A percentile compares a stretch with the other conserved stretches of the same genome.
Evolutionary conservation across 1,284 basidiomycete genomes (phyloP).

Genomic region (Boletellus deceptivus): DNA sequence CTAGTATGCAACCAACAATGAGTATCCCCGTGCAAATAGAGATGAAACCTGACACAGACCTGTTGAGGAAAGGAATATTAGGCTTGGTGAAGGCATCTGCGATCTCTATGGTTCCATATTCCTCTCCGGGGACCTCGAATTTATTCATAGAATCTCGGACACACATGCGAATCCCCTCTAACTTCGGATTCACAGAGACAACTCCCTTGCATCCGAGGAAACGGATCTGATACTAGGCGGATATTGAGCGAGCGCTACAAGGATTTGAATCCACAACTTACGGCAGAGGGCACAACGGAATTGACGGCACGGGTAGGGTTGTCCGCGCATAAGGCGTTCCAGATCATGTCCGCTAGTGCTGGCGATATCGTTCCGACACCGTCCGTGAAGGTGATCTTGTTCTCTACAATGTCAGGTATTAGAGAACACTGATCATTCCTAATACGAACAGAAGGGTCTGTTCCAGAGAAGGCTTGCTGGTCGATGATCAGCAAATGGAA

Average conservation of each 20-base stretch:
- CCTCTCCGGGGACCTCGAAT: slow-evolving; percentile 51
- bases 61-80: slow-evolving; percentile 59
- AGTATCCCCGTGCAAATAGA: neutral
- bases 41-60: slow-evolving; percentile 38
- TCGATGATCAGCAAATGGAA: slow-evolving; percentile 7
- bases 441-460: slow-evolving; percentile 66
- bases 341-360: slow-evolving; percentile 56
- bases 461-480: slow-evolving; percentile 76
- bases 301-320: slow-evolving; percentile 37
- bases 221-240: slow-evolving; percentile 65
- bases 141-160: slow-evolving; percentile 74
- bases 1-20: slow-evolving; percentile 31
- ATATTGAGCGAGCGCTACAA: neutral
- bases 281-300: slow-evolving; percentile 54
- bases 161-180: slow-evolving; percentile 54
- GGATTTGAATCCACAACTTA: slow-evolving; percentile 34
- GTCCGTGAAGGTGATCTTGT: slow-evolving; percentile 61
- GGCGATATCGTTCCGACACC: slow-evolving; percentile 75
- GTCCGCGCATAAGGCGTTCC: slow-evolving; percentile 47
- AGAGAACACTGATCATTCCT: slow-evolving; percentile 55
- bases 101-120: slow-evolving; percentile 65
- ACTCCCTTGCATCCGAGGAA: slow-evolving; percentile 79
- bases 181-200: slow-evolving; percentile 57
- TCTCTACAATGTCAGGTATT: slow-evolving; percentile 50
- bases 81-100: slow-evolving; percentile 59